These are phyloP conservation scores for Globisporangium nunn DNA, from an alignment of 352 stramenopile species.

Conservation along the genomic window DNA sequence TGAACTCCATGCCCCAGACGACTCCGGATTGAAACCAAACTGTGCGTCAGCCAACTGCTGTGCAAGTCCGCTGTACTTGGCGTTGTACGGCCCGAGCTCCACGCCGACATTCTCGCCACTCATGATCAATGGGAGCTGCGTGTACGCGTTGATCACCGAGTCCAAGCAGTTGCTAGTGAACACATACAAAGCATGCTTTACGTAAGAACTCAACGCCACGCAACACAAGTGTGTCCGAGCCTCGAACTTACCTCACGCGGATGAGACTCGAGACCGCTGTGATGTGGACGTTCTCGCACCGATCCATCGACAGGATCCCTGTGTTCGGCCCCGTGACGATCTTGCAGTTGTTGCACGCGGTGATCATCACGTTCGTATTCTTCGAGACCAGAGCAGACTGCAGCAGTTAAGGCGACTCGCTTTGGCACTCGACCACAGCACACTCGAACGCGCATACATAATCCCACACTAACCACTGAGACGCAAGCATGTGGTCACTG, in stretches of 20 bases:
- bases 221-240: not conserved
- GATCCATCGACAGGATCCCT: constrained; percentile 89
- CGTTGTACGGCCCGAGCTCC: constrained; percentile 94
- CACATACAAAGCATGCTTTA: not conserved
- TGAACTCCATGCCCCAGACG: constrained; percentile 44
- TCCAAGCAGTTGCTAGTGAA: constrained; percentile 90
- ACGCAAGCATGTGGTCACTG: no score
- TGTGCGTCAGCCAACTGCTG: constrained; percentile 54
- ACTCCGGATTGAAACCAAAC: constrained; percentile 45
- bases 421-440: not conserved
- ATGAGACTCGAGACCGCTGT: constrained; percentile 80
- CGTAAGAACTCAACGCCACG: not conserved
- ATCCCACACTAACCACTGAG: no score
- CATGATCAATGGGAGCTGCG: constrained; percentile 86
- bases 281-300: constrained; percentile 92
- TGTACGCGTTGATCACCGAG: constrained; percentile 89
- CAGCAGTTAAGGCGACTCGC: constrained; percentile 39
- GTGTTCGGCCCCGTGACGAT: constrained; percentile 93
- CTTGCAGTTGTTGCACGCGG: constrained; percentile 92
- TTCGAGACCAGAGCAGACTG: constrained; percentile 6
- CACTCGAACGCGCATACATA: not conserved
- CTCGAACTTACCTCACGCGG: constrained; percentile 58
- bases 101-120: constrained; percentile 94
- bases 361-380: constrained; percentile 87
- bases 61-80: constrained; percentile 88